phyloP scores from a whole-genome alignment of 441 rosid species.

The Euphorbia celastroides region DNA sequence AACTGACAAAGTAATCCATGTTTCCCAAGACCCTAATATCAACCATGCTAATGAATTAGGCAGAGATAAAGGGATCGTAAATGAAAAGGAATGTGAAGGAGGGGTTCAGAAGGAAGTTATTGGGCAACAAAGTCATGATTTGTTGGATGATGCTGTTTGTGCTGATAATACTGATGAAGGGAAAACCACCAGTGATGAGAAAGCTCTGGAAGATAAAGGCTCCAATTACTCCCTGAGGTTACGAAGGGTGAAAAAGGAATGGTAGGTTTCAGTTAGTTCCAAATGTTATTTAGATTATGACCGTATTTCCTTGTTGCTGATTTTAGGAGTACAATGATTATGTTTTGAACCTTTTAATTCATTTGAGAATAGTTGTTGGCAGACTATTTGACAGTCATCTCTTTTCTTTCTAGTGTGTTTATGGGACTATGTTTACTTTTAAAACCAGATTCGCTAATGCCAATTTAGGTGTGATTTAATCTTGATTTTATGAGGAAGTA shows the following conservation, averaged over 20 bases:
- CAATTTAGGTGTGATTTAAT: background rate
- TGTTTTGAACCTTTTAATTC: background rate
- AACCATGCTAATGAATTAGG: slow-evolving; percentile 11
- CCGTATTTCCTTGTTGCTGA: background rate
- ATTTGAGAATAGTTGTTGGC: background rate
- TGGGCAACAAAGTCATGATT: slow-evolving; percentile 14
- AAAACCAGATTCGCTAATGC: slow-evolving; percentile 2
- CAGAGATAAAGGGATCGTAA: slow-evolving; percentile 6
- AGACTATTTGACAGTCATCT: background rate
- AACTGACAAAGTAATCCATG: slow-evolving; percentile 20
- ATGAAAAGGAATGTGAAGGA: slow-evolving; percentile 18
- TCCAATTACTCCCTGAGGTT: slow-evolving; percentile 24
- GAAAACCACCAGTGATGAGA: slow-evolving; percentile 21
- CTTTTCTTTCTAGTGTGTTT: background rate
- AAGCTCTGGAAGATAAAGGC: slow-evolving; percentile 20
- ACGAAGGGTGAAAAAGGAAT: slow-evolving; percentile 17
- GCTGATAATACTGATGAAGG: slow-evolving; percentile 19
- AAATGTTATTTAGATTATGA: background rate
- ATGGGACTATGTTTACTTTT: background rate
- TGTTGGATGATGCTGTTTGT: slow-evolving; percentile 16
- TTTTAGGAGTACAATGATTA: slow-evolving; percentile 8
- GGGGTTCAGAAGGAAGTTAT: slow-evolving; percentile 18
- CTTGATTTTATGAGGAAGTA: background rate
- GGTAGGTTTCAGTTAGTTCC: slow-evolving; percentile 27
- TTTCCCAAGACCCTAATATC: background rate